Evolutionary conservation across 2,329 filamentous ascomycete species (phyloP).

Genomic region (Clathrospora elynae): DNA sequence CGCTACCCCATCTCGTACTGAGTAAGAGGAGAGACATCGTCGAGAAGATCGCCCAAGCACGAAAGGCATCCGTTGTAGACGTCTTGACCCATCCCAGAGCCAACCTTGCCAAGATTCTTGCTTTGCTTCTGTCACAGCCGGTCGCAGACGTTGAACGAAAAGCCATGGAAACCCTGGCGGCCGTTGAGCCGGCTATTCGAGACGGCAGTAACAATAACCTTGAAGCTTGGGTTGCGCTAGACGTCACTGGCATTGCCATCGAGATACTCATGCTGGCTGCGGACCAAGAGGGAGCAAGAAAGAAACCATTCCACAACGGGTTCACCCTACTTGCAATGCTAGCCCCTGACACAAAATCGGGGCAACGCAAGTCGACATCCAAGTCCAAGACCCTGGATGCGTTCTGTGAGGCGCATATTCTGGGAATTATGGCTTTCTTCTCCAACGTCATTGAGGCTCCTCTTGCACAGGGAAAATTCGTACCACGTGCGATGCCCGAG

Average conservation of each 20-base stretch:
- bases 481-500: constrained; percentile 65
- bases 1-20: constrained; percentile 84
- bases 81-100: constrained; percentile 61
- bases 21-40: constrained; percentile 78
- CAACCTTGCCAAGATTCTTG: constrained; percentile 64
- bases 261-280: constrained; percentile 82
- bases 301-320: constrained; percentile 58
- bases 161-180: constrained; percentile 69
- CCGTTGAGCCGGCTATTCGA: constrained; percentile 72
- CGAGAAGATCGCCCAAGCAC: constrained; percentile 76
- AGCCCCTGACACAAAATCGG: constrained; percentile 52
- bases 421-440: constrained; percentile 84
- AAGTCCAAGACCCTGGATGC: constrained; percentile 66
- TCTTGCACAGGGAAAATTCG: constrained; percentile 45
- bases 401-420: constrained; percentile 81
- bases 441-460: constrained; percentile 76
- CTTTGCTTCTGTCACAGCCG: constrained; percentile 62
- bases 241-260: constrained; percentile 75
- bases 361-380: constrained; percentile 50
- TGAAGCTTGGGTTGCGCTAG: constrained; percentile 70
- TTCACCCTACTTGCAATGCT: constrained; percentile 55
- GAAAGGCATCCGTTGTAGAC: constrained; percentile 62
- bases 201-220: constrained; percentile 63
- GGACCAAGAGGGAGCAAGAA: constrained; percentile 64
- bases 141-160: constrained; percentile 70